Percentiles rank a stretch among this genome's conserved stretches.
Evolutionary conservation across 78 protist species (phyloP).

Genomic region (Chrysochromulina tobinii): DNA sequence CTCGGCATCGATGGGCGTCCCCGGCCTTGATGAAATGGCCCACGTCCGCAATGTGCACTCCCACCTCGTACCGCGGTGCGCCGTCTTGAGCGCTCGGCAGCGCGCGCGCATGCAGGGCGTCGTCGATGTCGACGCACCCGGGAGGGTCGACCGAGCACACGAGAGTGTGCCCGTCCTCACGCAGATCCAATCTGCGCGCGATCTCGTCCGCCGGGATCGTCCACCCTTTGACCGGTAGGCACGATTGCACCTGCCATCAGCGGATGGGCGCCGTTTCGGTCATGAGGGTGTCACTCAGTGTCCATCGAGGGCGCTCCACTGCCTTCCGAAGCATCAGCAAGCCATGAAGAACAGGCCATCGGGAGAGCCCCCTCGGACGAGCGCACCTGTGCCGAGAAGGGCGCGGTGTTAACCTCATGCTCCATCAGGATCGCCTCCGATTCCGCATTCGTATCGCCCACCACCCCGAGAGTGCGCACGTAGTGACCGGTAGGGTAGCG

Average conservation of each 20-base stretch:
- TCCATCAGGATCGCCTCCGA: conserved; percentile 8
- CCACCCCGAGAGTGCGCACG: conserved; percentile 40
- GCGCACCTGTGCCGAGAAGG: neutral
- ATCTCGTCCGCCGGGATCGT: conserved; percentile 39
- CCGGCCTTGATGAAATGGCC: conserved; percentile 75
- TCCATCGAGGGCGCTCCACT: no score
- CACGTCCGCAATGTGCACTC: conserved; percentile 88
- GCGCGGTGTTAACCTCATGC: neutral
- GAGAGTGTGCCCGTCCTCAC: neutral
- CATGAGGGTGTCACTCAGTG: no score
- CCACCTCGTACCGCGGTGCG: neutral
- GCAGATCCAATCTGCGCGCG: conserved; percentile 27
- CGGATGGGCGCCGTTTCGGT: no score
- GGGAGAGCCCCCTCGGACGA: no score
- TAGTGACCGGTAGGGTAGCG: conserved; percentile 51
- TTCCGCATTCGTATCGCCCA: conserved; percentile 29
- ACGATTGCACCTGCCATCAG: neutral
- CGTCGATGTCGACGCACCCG: conserved; percentile 98
- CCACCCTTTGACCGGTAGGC: conserved; percentile 47
- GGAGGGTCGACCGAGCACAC: conserved; percentile 59
- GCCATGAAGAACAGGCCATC: no score
- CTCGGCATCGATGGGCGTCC: conserved; percentile 76
- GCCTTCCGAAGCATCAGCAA: no score
- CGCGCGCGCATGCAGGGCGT: conserved; percentile 81
- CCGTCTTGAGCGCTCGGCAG: neutral